Evolutionary conservation across 768 basidiomycete species (phyloP).

Genomic region (Leccinum longicurvipes): DNA sequence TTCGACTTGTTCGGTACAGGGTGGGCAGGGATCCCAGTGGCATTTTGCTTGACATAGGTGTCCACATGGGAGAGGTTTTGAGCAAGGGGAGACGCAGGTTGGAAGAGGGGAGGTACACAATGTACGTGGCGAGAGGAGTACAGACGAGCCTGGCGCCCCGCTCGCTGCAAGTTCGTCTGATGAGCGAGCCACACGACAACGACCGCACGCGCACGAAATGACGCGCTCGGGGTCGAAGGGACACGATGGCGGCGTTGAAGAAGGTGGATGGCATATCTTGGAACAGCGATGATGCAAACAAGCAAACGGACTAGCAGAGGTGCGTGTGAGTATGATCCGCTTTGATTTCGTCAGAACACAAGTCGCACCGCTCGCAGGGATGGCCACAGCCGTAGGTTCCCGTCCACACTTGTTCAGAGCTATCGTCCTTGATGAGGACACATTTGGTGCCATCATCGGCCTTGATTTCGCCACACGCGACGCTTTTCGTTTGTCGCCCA

Average conservation of each 20-base stretch:
- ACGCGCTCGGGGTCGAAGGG: conserved; percentile 70
- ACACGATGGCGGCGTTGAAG: conserved; percentile 53
- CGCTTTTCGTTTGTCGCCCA: conserved; percentile 57
- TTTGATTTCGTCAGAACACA: not conserved
- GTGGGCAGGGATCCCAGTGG: conserved; percentile 77
- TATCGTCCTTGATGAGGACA: conserved; percentile 27
- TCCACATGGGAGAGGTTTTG: conserved; percentile 63
- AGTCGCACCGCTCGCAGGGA: conserved; percentile 53
- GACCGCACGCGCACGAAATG: conserved; percentile 81
- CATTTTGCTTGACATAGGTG: conserved; percentile 72
- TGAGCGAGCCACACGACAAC: conserved; percentile 41
- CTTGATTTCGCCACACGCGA: conserved; percentile 66
- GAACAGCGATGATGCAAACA: conserved; percentile 77
- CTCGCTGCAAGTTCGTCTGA: conserved; percentile 16
- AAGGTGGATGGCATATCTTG: conserved; percentile 76
- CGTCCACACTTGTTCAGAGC: conserved; percentile 52
- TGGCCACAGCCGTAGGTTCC: conserved; percentile 64
- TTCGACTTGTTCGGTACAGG: conserved; percentile 66
- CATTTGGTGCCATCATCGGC: conserved; percentile 35
- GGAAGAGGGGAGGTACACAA: conserved; percentile 77
- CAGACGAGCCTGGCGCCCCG: not conserved
- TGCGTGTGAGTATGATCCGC: not conserved
- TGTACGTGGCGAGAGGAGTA: conserved; percentile 38
- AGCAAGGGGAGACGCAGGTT: conserved; percentile 69
- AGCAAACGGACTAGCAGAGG: conserved; percentile 51